Evolutionary conservation across 306 rosid genomes (phyloP).

Genomic region (Alnus glutinosa): DNA sequence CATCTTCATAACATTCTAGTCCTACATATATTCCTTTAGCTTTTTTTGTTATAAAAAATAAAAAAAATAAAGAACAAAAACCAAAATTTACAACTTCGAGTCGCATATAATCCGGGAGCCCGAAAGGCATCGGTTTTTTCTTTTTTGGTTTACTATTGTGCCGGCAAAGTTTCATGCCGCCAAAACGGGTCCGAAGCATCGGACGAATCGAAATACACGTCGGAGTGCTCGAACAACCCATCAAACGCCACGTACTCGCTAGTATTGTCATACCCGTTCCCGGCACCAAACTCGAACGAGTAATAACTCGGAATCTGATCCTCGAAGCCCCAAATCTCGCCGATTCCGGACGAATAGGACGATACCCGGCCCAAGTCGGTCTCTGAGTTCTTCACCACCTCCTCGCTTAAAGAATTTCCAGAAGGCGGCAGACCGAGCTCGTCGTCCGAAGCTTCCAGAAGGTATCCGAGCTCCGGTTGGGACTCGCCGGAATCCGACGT

Average conservation of each 20-base stretch:
- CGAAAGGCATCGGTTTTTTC: neutral
- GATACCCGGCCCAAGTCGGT: conserved; percentile 46
- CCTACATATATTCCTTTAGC: conserved; percentile 12
- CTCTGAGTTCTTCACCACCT: conserved; percentile 27
- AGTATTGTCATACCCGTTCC: conserved; percentile 12
- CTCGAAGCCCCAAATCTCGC: conserved; percentile 67
- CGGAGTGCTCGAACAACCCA: conserved; percentile 67
- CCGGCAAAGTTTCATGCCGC: conserved; percentile 72
- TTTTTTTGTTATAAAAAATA: neutral
- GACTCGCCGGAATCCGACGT: conserved; percentile 64
- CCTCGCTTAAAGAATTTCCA: conserved; percentile 16
- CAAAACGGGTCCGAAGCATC: conserved; percentile 52
- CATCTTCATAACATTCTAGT: neutral
- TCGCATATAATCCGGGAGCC: conserved; percentile 10
- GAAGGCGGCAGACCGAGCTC: conserved; percentile 88
- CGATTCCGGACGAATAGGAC: conserved; percentile 63
- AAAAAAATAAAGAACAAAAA: neutral
- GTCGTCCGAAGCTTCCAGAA: conserved; percentile 81
- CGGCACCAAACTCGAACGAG: conserved; percentile 56
- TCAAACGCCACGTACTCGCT: conserved; percentile 56
- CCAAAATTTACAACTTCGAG: conserved; percentile 37
- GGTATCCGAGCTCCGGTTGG: conserved; percentile 71
- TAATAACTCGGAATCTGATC: conserved; percentile 60
- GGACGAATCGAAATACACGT: conserved; percentile 57
- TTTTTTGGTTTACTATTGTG: conserved; percentile 34